phyloP scores from a whole-genome alignment of 495 filamentous ascomycete genomes.

The Neurospora sp. region DNA sequence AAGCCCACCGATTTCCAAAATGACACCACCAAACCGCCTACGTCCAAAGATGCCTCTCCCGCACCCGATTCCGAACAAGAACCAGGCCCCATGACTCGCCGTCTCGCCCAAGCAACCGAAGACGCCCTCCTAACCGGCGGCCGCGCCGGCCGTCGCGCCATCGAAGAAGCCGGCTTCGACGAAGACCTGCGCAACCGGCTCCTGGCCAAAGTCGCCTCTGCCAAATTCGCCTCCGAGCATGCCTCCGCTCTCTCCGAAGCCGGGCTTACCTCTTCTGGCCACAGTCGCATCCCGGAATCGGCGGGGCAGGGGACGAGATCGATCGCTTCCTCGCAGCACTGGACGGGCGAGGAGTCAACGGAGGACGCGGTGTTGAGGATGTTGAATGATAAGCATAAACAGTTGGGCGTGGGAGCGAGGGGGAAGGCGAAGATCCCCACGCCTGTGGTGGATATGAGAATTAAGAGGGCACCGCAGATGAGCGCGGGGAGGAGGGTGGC shows the following conservation, averaged over 20 bases:
- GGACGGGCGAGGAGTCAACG: conserved; percentile 66
- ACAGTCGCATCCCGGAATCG: conserved; percentile 30
- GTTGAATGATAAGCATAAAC: conserved; percentile 75
- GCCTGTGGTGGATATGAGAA: conserved; percentile 49
- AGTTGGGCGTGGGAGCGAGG: conserved; percentile 40
- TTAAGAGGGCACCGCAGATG: conserved; percentile 30
- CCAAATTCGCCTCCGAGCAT: conserved; percentile 61
- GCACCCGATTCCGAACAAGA: not conserved
- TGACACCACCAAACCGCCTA: not conserved
- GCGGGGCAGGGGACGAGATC: conserved; percentile 66
- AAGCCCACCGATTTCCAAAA: not conserved
- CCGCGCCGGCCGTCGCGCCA: conserved; percentile 57
- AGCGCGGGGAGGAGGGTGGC: conserved; percentile 53
- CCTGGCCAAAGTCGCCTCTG: conserved; percentile 60
- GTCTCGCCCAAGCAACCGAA: conserved; percentile 71
- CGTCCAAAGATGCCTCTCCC: not conserved
- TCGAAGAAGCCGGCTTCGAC: conserved; percentile 78
- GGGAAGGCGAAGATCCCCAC: conserved; percentile 38
- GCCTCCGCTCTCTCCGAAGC: conserved; percentile 58
- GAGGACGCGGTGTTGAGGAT: conserved; percentile 78
- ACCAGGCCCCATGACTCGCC: conserved; percentile 57
- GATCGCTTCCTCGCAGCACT: conserved; percentile 59
- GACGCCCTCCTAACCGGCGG: conserved; percentile 64
- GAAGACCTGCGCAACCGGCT: conserved; percentile 71
- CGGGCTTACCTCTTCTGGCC: conserved; percentile 26